Evolutionary conservation across 2,329 filamentous ascomycete genomes (phyloP), one percentile per base, ranked within the genome.

Genomic region (Epichloe sylvatica): DNA sequence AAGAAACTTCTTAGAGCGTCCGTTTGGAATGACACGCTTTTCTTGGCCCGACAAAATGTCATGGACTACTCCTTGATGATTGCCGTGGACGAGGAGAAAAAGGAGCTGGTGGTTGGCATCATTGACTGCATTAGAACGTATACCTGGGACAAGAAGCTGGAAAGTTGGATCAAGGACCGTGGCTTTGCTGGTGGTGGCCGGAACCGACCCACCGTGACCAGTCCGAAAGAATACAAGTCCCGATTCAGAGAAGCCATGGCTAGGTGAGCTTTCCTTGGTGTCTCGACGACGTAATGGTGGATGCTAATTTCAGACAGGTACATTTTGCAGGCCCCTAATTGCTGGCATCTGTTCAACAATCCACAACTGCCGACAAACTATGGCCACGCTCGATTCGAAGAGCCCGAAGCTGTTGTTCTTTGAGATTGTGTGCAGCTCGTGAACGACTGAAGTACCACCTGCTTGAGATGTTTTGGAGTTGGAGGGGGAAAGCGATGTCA

Each of bases 21-120:
- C 9, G 90, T 98, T 2, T 97, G 89, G 82, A 98, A 98, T 63
- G 94, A 98, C 63, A 98, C 94, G 1, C 73, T 98, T 30, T 98
- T 97, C 70, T 70, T 98, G 47, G 89, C 86, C 45, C 81, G 89
- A 38, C 91, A 97, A 62, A 92, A 97, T 59, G 92, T 98, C 49
- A 98, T 98, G 92, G 92, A 98, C 68, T 98, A 98, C 69, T 92
- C 85, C 23, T 77, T 98, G 42, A 98, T 98, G 92, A 90, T 96
- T 49, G 94, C 91, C 0, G 94, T 98, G 42, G 91, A 98, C 60
- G 92, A 96, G 64, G 75, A 76, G 37, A 79, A 81, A 54, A 90
- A 91, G 60, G 91, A 98, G 67, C 78, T 98, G 13, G 88, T 97
- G 13, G 90, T 98, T 2, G 92, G 92, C 4, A 97, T 98, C 60